These are phyloP conservation scores for Capsella bursapastoris DNA, from an alignment of 345 rosid genomes.

Conservation along the genomic window DNA sequence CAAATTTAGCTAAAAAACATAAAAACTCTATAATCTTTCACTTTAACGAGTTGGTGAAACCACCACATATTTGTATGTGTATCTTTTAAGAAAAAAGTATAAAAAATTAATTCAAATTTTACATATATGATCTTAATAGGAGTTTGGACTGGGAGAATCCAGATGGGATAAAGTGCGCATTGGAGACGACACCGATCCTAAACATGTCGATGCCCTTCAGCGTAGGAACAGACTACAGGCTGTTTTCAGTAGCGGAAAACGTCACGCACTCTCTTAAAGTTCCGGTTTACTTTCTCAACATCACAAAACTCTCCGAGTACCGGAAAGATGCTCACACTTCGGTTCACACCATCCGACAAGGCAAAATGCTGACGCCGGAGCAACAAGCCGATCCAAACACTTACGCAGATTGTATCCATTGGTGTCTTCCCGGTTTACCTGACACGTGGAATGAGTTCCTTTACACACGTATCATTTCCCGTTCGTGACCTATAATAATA, in stretches of 20 bases:
- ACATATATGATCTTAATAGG: conserved; percentile 42
- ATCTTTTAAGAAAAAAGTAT: background rate
- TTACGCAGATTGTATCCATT: conserved; percentile 93
- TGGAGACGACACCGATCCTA: conserved; percentile 69
- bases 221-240: conserved; percentile 78
- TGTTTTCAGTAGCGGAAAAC: conserved; percentile 56
- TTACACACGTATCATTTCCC: conserved; percentile 70
- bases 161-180: conserved; percentile 86
- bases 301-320: conserved; percentile 75
- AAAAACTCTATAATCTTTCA: background rate
- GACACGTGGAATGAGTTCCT: conserved; percentile 95
- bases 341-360: conserved; percentile 78
- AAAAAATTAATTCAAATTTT: background rate
- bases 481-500: conserved; percentile 52
- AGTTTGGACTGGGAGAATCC: conserved; percentile 92
- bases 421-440: conserved; percentile 97
- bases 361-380: conserved; percentile 72
- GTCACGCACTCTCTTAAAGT: conserved; percentile 56
- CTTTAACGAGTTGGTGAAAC: conserved; percentile 32
- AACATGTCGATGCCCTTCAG: conserved; percentile 57
- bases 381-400: conserved; percentile 81
- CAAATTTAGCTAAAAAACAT: conserved; percentile 14
- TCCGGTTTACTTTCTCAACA: conserved; percentile 71
- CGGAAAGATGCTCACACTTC: conserved; percentile 95
- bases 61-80: conserved; percentile 12